A percentile compares a stretch with the other conserved stretches of the same genome.
Evolutionary conservation across 179 eudicot species (phyloP).

Genomic region (Spergularia azorica): DNA sequence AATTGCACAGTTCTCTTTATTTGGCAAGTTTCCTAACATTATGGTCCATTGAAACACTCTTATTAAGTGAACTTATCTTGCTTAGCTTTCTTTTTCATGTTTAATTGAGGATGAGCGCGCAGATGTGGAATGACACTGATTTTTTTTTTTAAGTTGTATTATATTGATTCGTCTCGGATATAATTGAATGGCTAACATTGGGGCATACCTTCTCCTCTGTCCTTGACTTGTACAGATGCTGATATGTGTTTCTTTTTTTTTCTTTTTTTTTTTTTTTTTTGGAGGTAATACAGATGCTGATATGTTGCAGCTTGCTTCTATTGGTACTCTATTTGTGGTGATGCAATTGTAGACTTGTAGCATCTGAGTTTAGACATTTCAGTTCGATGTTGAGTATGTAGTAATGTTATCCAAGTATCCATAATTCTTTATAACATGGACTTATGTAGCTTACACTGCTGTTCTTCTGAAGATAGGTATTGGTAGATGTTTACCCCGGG

Average conservation of each 20-base stretch:
- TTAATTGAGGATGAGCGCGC: not conserved
- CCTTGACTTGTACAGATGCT: not conserved
- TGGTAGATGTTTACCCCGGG: not conserved
- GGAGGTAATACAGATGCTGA: not conserved
- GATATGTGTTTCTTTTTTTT: not conserved
- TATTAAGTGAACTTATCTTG: not conserved
- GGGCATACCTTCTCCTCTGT: too few species aligned
- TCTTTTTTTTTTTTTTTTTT: too few species aligned
- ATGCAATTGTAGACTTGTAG: not conserved
- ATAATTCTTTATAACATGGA: too few species aligned
- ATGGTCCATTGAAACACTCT: not conserved
- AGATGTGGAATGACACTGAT: not conserved
- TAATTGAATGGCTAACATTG: not conserved
- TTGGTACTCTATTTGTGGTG: not conserved
- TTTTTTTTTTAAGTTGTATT: not conserved
- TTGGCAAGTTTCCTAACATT: not conserved
- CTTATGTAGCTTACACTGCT: too few species aligned
- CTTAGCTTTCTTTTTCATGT: not conserved
- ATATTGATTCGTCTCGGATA: not conserved
- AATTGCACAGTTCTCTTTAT: not conserved
- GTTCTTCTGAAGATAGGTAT: not conserved
- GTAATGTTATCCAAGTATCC: too few species aligned
- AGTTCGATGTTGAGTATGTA: not conserved
- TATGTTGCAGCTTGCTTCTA: conserved; percentile 1
- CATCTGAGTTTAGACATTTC: too few species aligned